These are phyloP conservation scores for Cryptococcus deneoformans DNA, from an alignment of 1,284 basidiomycete genomes.

Conservation along the genomic window DNA sequence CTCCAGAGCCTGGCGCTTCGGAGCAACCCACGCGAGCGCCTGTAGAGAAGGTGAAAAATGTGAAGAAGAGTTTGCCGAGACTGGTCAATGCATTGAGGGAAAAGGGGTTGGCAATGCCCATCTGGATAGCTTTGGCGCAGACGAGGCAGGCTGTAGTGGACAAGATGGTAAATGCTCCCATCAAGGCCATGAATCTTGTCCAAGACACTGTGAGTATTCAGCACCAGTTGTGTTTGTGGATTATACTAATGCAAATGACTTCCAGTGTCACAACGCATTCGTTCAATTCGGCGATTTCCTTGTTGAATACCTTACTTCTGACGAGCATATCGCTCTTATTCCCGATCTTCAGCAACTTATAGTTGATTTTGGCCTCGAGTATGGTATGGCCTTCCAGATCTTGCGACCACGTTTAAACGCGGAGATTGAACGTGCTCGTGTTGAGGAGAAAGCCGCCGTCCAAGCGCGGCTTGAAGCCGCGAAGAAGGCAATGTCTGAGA, in stretches of 20 bases:
- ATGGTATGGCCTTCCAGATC: slow-evolving; percentile 86
- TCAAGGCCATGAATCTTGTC: slow-evolving; percentile 62
- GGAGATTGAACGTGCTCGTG: slow-evolving; percentile 41
- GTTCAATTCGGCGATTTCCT: slow-evolving; percentile 57
- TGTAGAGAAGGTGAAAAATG: slow-evolving; percentile 27
- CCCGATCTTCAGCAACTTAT: slow-evolving; percentile 71
- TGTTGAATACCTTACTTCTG: slow-evolving; percentile 42
- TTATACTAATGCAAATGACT: background rate
- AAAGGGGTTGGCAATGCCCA: slow-evolving; percentile 68
- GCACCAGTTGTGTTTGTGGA: no score
- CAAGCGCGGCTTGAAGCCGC: slow-evolving; percentile 71
- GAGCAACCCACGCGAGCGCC: slow-evolving; percentile 19
- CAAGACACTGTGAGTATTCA: slow-evolving; percentile 67
- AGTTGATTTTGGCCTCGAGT: slow-evolving; percentile 69
- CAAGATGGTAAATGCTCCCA: slow-evolving; percentile 26
- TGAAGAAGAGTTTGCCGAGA: slow-evolving; percentile 52
- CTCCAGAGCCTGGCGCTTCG: slow-evolving; percentile 14
- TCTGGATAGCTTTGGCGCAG: slow-evolving; percentile 84
- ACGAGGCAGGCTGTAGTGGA: slow-evolving; percentile 56
- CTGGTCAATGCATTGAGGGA: slow-evolving; percentile 69
- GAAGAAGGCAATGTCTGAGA: slow-evolving; percentile 12
- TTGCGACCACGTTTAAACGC: slow-evolving; percentile 73
- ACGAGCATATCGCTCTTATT: slow-evolving; percentile 47
- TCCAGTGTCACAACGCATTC: slow-evolving; percentile 53
- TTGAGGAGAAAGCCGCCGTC: slow-evolving; percentile 52